These are phyloP conservation scores for Arabidopsis thaliana DNA, from an alignment of 345 rosid genomes.

Conservation along the genomic window DNA sequence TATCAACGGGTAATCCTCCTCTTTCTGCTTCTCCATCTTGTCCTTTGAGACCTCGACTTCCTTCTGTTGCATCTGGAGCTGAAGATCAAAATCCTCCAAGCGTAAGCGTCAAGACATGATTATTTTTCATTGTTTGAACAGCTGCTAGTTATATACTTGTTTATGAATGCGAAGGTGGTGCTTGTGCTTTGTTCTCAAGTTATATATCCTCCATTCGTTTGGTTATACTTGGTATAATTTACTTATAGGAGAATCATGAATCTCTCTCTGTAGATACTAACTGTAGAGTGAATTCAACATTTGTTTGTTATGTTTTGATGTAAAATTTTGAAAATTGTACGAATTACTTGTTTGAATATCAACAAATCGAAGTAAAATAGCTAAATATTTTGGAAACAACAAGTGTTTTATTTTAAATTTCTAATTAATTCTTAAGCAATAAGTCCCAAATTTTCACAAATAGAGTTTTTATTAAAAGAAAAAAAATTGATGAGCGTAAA, in stretches of 20 bases:
- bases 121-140: constrained; percentile 14
- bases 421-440: background rate
- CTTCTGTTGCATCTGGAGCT: background rate
- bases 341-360: constrained; percentile 12
- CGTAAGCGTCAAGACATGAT: constrained; percentile 14
- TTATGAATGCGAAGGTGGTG: constrained; percentile 5
- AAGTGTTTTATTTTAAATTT: no score
- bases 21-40: background rate
- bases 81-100: constrained; percentile 19
- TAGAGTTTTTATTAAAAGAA: no score
- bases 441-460: background rate
- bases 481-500: no score
- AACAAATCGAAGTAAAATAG: background rate
- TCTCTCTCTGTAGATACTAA: constrained; percentile 10
- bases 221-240: background rate
- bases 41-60: constrained; percentile 22
- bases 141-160: constrained; percentile 17
- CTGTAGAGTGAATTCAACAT: background rate
- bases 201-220: background rate
- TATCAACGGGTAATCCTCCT: constrained; percentile 31
- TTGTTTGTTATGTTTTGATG: constrained; percentile 11
- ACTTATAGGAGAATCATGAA: constrained; percentile 15
- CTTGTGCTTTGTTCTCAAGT: constrained; percentile 20
- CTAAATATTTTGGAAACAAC: background rate
- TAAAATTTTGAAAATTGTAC: background rate